Evolutionary conservation across 148 eudicot species (phyloP).

Genomic region (Vaccinium darrowii): DNA sequence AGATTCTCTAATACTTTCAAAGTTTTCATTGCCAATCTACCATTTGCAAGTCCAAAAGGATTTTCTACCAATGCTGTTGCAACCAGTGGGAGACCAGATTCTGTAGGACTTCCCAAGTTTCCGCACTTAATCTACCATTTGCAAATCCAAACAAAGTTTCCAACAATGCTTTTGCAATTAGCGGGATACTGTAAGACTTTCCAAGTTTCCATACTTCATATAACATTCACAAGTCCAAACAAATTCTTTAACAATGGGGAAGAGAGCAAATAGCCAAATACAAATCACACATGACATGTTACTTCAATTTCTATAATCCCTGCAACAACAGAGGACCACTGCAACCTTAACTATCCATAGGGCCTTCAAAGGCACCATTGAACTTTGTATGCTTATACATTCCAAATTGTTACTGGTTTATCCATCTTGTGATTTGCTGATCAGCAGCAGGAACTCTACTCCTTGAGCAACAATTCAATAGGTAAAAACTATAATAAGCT

Average conservation of each 20-base stretch:
- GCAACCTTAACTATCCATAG: not conserved
- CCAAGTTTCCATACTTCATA: not conserved
- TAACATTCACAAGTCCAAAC: not conserved
- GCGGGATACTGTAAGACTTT: not conserved
- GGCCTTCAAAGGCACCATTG: not conserved
- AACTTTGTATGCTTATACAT: not conserved
- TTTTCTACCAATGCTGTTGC: not conserved
- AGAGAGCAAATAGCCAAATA: not conserved
- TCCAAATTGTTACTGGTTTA: not conserved
- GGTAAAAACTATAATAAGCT: not conserved
- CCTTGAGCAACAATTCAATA: not conserved
- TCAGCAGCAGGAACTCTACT: not conserved
- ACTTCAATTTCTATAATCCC: not conserved
- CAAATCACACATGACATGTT: not conserved
- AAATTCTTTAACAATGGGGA: not conserved
- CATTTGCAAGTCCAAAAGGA: not conserved
- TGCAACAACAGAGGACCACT: not conserved
- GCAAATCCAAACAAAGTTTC: not conserved
- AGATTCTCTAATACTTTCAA: not conserved
- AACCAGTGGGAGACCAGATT: not conserved
- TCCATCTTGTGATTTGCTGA: not conserved
- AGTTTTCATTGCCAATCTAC: not conserved
- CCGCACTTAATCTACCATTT: not conserved
- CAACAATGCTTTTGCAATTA: not conserved
- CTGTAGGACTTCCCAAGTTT: not conserved